Evolutionary conservation across 2,329 filamentous ascomycete genomes (phyloP).

Genomic region (Xylaria sp.): DNA sequence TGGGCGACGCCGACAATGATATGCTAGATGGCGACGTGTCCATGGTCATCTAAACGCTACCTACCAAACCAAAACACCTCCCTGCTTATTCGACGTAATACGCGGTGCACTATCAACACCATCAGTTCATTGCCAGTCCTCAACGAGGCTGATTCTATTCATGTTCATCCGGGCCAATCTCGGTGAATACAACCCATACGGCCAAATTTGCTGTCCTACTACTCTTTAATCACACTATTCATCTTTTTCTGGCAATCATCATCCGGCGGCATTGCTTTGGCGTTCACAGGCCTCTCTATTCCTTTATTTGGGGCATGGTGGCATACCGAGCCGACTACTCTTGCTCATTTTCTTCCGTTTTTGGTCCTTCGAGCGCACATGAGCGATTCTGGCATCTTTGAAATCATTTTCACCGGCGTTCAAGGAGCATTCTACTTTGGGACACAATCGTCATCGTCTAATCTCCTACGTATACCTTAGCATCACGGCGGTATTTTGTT

Average conservation of each 20-base stretch:
- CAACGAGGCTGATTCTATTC: constrained; percentile 1
- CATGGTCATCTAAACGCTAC: constrained; percentile 42
- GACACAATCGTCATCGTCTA: constrained; percentile 31
- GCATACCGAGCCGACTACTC: constrained; percentile 6
- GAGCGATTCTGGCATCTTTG: constrained; percentile 33
- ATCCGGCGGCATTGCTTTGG: constrained; percentile 35
- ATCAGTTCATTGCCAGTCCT: background rate
- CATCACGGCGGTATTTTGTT: constrained; percentile 36
- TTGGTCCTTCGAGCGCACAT: constrained; percentile 30
- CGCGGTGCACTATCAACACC: background rate
- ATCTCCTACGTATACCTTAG: constrained; percentile 35
- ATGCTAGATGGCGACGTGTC: constrained; percentile 41
- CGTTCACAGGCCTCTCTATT: constrained; percentile 32
- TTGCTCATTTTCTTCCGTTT: constrained; percentile 15
- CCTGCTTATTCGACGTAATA: background rate
- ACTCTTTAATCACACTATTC: constrained; percentile 31
- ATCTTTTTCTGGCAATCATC: constrained; percentile 12
- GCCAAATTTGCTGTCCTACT: constrained; percentile 25
- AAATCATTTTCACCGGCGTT: constrained; percentile 39
- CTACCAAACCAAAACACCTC: background rate
- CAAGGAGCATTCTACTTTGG: constrained; percentile 28
- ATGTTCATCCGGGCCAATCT: constrained; percentile 7
- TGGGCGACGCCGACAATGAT: constrained; percentile 50
- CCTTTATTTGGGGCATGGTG: constrained; percentile 15
- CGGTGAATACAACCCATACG: constrained; percentile 11